Evolutionary conservation across 192 early-diverging fungal genomes (phyloP), one percentile per base, ranked within the genome.

Genomic region (Umbelopsis sp.): DNA sequence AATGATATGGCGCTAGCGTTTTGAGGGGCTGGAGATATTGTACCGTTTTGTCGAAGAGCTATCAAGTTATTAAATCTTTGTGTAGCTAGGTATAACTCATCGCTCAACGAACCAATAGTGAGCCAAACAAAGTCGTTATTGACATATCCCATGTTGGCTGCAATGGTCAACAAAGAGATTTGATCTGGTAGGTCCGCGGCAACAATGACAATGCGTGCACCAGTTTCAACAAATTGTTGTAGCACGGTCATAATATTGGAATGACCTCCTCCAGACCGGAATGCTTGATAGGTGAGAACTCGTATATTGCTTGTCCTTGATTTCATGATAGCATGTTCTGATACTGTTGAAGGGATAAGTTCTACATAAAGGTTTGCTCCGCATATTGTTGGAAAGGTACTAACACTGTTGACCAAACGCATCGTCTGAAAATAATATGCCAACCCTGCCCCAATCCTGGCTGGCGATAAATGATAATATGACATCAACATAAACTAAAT

Each of bases 331-430:
- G 77, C 71, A 22, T 77, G 71, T 24, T 83, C 77, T 45, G 82
- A 76, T 72, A 85, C 84, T 78, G 45, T 20, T 45, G 12, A 44
- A 10, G 14, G 3, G n/a, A 44, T 75, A 36, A 12, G 53, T 34
- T 51, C 31, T 56, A 1, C 44, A 12, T 65, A n/a, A 22, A 49
- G 70, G 43, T n/a, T n/a, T 44, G 2, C 22, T 24, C 2, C 51
- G 4, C 14, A n/a, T n/a, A 66, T 24, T 22, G 3, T 17, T 4
- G 36, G 52, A 21, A 1, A 45, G 20, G 45, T 49, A 38, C 76
- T 72, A 74, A 85, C 84, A 76, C 67, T 81, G 73, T 25, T 80
- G 76, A 20, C 84, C 84, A 36, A 81, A 82, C 20, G 69, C 59
- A 34, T 83, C 78, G 25, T 78, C 74, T 12, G 81, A 75, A 47